phyloP scores from a whole-genome alignment of 1,284 basidiomycete genomes.

The Bothia castanella region DNA sequence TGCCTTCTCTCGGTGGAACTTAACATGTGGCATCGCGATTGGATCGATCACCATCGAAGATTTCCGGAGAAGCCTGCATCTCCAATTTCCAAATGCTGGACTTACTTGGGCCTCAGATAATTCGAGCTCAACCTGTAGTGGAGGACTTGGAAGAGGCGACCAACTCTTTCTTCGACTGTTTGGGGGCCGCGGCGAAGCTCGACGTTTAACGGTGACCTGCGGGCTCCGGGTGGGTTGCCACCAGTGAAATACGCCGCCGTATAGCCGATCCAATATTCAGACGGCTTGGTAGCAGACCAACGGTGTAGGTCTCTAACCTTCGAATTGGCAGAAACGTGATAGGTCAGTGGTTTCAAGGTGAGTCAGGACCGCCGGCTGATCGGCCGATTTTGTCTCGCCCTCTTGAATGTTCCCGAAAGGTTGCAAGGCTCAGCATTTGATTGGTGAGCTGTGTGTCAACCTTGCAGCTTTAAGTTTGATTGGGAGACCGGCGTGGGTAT shows the following conservation, averaged over 20 bases:
- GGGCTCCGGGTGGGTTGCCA: neutral
- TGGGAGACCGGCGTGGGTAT: conserved; percentile 5
- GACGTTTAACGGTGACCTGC: no score
- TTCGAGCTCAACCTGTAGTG: neutral
- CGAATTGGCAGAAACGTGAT: neutral
- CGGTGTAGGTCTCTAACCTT: neutral
- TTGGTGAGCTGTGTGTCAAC: conserved; percentile 4
- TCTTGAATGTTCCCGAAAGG: neutral
- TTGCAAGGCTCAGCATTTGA: neutral
- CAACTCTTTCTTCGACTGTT: no score
- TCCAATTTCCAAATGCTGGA: neutral
- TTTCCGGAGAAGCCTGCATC: neutral
- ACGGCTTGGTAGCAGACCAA: no score
- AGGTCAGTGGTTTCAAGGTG: neutral
- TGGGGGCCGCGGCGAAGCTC: no score
- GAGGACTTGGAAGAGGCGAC: no score
- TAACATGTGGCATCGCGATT: neutral
- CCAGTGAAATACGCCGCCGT: neutral
- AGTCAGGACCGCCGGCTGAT: neutral
- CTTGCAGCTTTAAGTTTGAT: neutral
- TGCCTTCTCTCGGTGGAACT: neutral
- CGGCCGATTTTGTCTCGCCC: neutral
- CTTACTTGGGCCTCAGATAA: neutral
- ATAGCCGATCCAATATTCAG: neutral
- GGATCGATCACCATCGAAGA: neutral